phyloP scores from a whole-genome alignment of 495 filamentous ascomycete genomes.

The Penicillium dipodomyicola region DNA sequence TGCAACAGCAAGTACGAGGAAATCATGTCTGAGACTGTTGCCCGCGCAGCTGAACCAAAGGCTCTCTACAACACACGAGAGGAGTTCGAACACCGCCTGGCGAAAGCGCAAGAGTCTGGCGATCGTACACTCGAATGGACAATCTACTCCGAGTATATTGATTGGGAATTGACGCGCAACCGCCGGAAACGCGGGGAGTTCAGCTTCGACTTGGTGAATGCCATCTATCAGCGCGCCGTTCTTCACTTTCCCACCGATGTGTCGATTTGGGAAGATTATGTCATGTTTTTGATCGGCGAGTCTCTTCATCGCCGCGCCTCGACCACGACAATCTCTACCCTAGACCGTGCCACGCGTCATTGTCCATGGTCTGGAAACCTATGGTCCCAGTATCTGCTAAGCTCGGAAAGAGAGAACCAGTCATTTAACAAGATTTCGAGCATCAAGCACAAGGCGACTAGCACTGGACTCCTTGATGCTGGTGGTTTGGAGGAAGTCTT shows the following conservation, averaged over 20 bases:
- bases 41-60: constrained; percentile 65
- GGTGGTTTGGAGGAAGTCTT: constrained; percentile 80
- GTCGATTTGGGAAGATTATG: constrained; percentile 74
- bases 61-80: constrained; percentile 66
- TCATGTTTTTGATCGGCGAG: constrained; percentile 64
- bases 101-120: constrained; percentile 53
- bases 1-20: constrained; percentile 72
- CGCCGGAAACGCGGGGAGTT: constrained; percentile 48
- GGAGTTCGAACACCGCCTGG: constrained; percentile 65
- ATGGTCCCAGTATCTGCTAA: constrained; percentile 86
- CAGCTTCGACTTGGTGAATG: constrained; percentile 63
- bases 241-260: constrained; percentile 69
- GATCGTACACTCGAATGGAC: constrained; percentile 57
- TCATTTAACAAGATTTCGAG: constrained; percentile 76
- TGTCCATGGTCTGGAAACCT: constrained; percentile 89
- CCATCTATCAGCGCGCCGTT: constrained; percentile 72
- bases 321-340: constrained; percentile 47
- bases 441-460: constrained; percentile 90
- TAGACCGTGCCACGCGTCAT: constrained; percentile 78
- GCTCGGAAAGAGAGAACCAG: constrained; percentile 70
- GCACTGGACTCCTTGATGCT: constrained; percentile 69
- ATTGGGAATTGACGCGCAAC: constrained; percentile 71
- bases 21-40: constrained; percentile 70
- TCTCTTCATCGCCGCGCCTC: constrained; percentile 36
- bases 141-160: constrained; percentile 71